These are phyloP conservation scores for Fusarium austroafricanum DNA, from an alignment of 2,329 filamentous ascomycete species.

Conservation along the genomic window DNA sequence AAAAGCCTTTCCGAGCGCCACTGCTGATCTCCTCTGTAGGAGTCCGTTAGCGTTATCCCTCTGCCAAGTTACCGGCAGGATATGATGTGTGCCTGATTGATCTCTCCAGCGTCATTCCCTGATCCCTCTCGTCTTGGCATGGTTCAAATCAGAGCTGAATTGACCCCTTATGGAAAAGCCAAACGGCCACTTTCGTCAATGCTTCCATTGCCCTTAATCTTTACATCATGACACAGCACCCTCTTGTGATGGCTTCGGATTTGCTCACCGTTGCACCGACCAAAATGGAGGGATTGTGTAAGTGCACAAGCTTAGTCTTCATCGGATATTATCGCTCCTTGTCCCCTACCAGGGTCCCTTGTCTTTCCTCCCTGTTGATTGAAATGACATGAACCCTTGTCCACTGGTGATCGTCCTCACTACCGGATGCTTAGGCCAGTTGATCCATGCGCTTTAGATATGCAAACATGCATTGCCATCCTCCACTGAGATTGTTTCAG, in stretches of 20 bases:
- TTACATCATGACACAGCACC: background rate
- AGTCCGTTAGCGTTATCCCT: slow-evolving; percentile 24
- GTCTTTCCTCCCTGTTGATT: slow-evolving; percentile 3
- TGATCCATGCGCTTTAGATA: slow-evolving; percentile 2
- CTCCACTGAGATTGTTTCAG: slow-evolving; percentile 4
- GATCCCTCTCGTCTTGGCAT: slow-evolving; percentile 8
- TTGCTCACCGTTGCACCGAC: slow-evolving; percentile 6
- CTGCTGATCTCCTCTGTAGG: slow-evolving; percentile 35
- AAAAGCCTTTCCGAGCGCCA: slow-evolving; percentile 30
- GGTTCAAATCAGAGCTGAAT: background rate
- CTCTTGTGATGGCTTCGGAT: background rate
- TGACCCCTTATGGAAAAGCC: slow-evolving; percentile 3
- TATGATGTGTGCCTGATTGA: slow-evolving; percentile 14
- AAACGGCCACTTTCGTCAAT: slow-evolving; percentile 7
- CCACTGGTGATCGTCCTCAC: slow-evolving; percentile 26
- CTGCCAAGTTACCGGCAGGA: slow-evolving; percentile 26
- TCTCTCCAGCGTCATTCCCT: slow-evolving; percentile 7
- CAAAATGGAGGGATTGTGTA: background rate
- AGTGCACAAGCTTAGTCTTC: background rate
- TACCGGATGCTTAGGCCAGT: slow-evolving; percentile 24
- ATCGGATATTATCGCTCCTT: slow-evolving; percentile 21
- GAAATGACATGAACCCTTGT: slow-evolving; percentile 21
- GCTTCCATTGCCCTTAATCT: background rate
- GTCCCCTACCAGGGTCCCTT: slow-evolving; percentile 11
- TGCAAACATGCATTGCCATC: slow-evolving; percentile 10